Conservation (phyloP, 2,329 filamentous ascomycete species). For the Triangularia verruculosa region DNA sequence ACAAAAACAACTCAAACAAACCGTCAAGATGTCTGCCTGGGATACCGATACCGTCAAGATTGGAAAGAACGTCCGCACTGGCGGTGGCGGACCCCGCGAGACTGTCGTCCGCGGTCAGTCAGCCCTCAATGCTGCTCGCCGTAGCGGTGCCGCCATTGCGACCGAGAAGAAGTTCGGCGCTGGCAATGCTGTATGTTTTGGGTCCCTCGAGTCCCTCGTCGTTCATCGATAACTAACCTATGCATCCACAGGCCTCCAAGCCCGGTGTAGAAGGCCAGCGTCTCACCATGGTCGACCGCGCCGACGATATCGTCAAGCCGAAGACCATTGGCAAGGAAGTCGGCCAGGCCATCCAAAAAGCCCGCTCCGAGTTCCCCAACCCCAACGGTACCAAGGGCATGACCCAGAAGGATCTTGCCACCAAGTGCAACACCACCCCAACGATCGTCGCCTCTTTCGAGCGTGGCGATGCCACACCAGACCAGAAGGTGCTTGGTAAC, state of each 20-base stretch:
- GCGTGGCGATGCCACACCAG: slow-evolving; percentile 71
- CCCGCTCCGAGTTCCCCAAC: slow-evolving; percentile 69
- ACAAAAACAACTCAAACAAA: slow-evolving; percentile 22
- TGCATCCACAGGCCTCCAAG: slow-evolving; percentile 44
- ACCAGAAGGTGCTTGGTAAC: slow-evolving; percentile 74
- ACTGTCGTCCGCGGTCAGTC: slow-evolving; percentile 82
- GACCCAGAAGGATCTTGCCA: slow-evolving; percentile 86
- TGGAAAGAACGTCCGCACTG: slow-evolving; percentile 75
- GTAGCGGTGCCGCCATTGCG: slow-evolving; percentile 69
- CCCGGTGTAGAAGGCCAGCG: slow-evolving; percentile 78
- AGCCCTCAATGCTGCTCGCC: slow-evolving; percentile 84
- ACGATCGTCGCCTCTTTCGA: slow-evolving; percentile 82
- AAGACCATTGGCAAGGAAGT: slow-evolving; percentile 83
- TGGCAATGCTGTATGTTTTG: slow-evolving; percentile 70
- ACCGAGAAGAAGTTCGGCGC: slow-evolving; percentile 89
- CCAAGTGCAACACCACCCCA: slow-evolving; percentile 83
- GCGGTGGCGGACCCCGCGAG: slow-evolving; percentile 68
- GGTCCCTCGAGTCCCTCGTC: not conserved
- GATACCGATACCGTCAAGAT: slow-evolving; percentile 84
- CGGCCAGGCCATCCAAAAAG: slow-evolving; percentile 76
- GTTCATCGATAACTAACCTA: not conserved
- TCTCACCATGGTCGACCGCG: slow-evolving; percentile 95
- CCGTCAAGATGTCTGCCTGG: slow-evolving; percentile 70
- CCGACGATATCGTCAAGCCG: slow-evolving; percentile 95
- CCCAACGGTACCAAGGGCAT: slow-evolving; percentile 66